phyloP scores from a whole-genome alignment of 768 basidiomycete genomes.

The Plicaturopsis crispa region DNA sequence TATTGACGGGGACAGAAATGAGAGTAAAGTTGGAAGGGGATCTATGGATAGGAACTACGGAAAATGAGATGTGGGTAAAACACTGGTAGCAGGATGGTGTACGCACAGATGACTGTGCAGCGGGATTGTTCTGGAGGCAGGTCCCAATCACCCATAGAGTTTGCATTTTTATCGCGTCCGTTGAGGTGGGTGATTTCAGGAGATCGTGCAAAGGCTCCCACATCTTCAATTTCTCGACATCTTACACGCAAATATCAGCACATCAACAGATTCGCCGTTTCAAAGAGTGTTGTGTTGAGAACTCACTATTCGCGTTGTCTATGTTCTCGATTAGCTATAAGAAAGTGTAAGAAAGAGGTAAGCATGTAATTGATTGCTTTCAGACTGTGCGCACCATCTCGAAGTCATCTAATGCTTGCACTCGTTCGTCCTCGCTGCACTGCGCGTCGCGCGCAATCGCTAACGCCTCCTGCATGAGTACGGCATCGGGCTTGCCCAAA shows the following conservation, averaged over 20 bases:
- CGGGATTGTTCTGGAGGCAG: slow-evolving; percentile 83
- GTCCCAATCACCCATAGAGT: slow-evolving; percentile 86
- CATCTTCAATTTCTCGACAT: slow-evolving; percentile 67
- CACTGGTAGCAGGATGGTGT: background rate
- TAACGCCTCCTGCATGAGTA: slow-evolving; percentile 78
- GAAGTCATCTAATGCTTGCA: slow-evolving; percentile 72
- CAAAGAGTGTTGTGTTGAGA: background rate
- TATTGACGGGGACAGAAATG: slow-evolving; percentile 47
- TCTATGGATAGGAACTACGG: slow-evolving; percentile 53
- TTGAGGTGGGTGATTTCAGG: slow-evolving; percentile 43
- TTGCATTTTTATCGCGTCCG: slow-evolving; percentile 57
- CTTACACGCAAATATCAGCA: slow-evolving; percentile 25
- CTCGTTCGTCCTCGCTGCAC: slow-evolving; percentile 26
- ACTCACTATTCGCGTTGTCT: slow-evolving; percentile 81
- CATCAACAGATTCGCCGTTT: background rate
- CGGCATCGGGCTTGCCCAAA: slow-evolving; percentile 77
- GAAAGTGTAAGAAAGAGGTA: background rate
- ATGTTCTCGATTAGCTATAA: slow-evolving; percentile 76
- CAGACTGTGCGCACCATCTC: slow-evolving; percentile 60
- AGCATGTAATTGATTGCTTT: background rate
- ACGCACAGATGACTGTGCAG: slow-evolving; percentile 70
- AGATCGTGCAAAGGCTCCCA: slow-evolving; percentile 72
- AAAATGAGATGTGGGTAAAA: background rate
- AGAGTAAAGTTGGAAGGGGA: slow-evolving; percentile 58
- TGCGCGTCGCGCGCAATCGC: slow-evolving; percentile 48